Evolutionary conservation across 805 yeast genomes (phyloP).

Genomic region (Jamesozyma lodderae): DNA sequence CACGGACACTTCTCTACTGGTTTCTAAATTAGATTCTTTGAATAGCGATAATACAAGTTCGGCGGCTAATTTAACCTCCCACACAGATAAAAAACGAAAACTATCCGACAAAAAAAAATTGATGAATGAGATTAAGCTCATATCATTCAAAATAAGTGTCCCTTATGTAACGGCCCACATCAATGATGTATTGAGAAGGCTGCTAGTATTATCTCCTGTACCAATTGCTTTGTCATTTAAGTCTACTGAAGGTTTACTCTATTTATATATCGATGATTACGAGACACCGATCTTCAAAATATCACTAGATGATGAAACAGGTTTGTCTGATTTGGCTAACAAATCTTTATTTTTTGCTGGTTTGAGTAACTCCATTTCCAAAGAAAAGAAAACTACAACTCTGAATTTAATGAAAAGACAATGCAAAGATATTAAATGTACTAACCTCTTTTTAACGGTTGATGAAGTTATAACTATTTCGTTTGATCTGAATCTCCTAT

Average conservation of each 20-base stretch:
- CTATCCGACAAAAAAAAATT: not conserved
- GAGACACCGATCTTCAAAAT: too few relatives aligned
- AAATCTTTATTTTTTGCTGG: slow-evolving; percentile 1
- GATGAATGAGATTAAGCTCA: not conserved
- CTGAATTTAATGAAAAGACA: slow-evolving; percentile 2
- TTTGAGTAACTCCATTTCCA: not conserved
- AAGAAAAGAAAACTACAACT: not conserved
- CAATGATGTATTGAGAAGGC: too few relatives aligned
- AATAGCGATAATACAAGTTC: too few relatives aligned
- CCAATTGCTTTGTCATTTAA: too few relatives aligned
- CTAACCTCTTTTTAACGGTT: not conserved
- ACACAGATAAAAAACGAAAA: not conserved
- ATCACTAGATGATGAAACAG: not conserved
- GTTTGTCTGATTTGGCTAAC: not conserved
- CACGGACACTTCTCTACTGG: too few relatives aligned
- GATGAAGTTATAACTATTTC: not conserved
- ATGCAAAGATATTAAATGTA: slow-evolving; percentile 4
- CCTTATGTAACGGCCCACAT: too few relatives aligned
- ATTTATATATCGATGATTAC: too few relatives aligned
- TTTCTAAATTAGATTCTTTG: too few relatives aligned
- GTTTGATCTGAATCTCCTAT: slow-evolving; percentile 4
- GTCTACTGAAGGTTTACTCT: too few relatives aligned
- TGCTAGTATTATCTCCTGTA: too few relatives aligned
- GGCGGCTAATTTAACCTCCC: not conserved
- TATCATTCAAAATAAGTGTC: not conserved